These are phyloP conservation scores for Vaccinium macrocarpon DNA, from an alignment of 148 eudicot genomes.

Conservation along the genomic window DNA sequence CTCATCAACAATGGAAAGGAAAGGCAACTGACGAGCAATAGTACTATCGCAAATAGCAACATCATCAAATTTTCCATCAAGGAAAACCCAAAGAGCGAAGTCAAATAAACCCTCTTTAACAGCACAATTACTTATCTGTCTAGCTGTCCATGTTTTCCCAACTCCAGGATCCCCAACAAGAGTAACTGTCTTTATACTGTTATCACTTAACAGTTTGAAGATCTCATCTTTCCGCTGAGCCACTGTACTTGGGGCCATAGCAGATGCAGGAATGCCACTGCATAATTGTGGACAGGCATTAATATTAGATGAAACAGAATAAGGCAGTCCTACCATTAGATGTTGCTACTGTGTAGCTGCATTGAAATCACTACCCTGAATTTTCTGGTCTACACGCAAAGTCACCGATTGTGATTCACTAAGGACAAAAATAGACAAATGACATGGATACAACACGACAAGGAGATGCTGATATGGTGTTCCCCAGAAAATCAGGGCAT, in stretches of 20 bases:
- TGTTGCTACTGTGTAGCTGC: too few species aligned
- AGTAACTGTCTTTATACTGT: background rate
- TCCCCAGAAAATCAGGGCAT: too few species aligned
- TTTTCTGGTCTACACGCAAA: too few species aligned
- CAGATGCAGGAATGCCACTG: conserved; percentile 1
- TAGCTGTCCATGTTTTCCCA: conserved; percentile 17
- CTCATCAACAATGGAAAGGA: background rate
- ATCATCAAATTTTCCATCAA: background rate
- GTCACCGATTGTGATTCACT: too few species aligned
- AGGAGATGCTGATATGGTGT: too few species aligned
- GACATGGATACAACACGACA: too few species aligned
- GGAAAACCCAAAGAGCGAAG: background rate
- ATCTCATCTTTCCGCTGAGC: background rate
- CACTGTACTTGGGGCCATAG: background rate
- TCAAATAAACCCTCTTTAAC: background rate
- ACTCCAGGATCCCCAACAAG: conserved; percentile 13
- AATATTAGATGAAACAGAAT: background rate
- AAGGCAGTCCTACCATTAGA: too few species aligned
- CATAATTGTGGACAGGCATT: background rate
- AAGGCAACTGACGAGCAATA: background rate
- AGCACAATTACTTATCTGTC: background rate
- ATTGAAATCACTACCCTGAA: too few species aligned
- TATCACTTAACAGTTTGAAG: background rate
- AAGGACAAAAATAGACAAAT: too few species aligned
- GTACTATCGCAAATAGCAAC: background rate